Conservation (phyloP, 495 filamentous ascomycete species). For the Penicillium manginii region DNA sequence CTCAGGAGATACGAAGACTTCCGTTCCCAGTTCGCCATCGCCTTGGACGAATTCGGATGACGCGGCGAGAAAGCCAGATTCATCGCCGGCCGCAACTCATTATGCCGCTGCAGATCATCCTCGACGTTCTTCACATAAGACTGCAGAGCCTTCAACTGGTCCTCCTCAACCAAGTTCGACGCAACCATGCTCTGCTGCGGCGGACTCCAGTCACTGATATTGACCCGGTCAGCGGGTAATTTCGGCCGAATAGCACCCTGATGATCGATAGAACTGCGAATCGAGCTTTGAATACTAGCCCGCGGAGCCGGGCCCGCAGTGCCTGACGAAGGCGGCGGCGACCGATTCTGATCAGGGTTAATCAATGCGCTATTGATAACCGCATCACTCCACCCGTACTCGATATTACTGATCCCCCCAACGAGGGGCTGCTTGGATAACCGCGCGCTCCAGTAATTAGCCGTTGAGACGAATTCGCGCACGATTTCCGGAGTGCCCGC, state of each 20-base stretch:
- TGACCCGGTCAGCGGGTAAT: slow-evolving; percentile 83
- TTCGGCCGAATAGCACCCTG: slow-evolving; percentile 56
- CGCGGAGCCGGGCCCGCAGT: slow-evolving; percentile 32
- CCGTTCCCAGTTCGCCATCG: slow-evolving; percentile 94
- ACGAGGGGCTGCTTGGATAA: slow-evolving; percentile 90
- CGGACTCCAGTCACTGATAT: slow-evolving; percentile 92
- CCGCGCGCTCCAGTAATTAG: slow-evolving; percentile 97
- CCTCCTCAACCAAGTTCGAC: slow-evolving; percentile 72
- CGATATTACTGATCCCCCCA: slow-evolving; percentile 93
- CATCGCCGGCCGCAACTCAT: slow-evolving; percentile 83
- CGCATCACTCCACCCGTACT: slow-evolving; percentile 95
- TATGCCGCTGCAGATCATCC: slow-evolving; percentile 82
- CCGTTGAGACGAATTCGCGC: slow-evolving; percentile 88
- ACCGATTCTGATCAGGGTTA: slow-evolving; percentile 44
- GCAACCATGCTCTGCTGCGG: slow-evolving; percentile 88
- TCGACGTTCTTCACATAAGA: slow-evolving; percentile 85
- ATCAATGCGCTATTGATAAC: slow-evolving; percentile 78
- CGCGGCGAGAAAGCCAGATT: slow-evolving; percentile 86
- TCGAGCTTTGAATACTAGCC: slow-evolving; percentile 70
- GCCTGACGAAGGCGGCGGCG: slow-evolving; percentile 45
- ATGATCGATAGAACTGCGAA: slow-evolving; percentile 71
- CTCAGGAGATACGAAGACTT: slow-evolving; percentile 88
- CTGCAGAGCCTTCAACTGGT: slow-evolving; percentile 75
- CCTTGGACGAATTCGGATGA: slow-evolving; percentile 76
- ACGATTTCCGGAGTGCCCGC: slow-evolving; percentile 95